A percentile compares a stretch with the other conserved stretches of the same genome.
phyloP scores from a whole-genome alignment of 2,329 filamentous ascomycete genomes.

The Claviceps humidiphila region DNA sequence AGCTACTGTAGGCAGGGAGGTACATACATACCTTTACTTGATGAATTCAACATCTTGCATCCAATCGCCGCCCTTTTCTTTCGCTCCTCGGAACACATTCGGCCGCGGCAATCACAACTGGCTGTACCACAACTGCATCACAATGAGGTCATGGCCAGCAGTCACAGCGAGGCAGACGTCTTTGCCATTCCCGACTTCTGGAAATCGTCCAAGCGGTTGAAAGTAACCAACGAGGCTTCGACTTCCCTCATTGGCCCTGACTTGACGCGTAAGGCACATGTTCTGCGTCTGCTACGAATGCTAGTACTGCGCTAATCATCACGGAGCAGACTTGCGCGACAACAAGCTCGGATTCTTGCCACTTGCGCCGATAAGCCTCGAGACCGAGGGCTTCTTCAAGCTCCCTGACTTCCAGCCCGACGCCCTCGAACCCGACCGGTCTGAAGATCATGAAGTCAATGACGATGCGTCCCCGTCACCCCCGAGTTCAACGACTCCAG shows the following conservation, averaged over 20 bases:
- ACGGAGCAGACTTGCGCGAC: neutral
- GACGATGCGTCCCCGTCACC: neutral
- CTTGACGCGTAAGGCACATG: constrained; percentile 16
- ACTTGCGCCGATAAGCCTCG: constrained; percentile 10
- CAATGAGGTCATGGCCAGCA: constrained; percentile 19
- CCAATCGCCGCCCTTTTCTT: neutral
- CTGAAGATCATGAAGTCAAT: neutral
- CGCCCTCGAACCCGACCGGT: constrained; percentile 1
- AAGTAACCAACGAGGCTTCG: constrained; percentile 10
- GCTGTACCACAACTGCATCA: neutral
- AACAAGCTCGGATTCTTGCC: constrained; percentile 6
- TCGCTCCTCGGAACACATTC: too few species aligned
- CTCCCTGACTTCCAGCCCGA: constrained; percentile 3
- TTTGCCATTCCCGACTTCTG: constrained; percentile 53
- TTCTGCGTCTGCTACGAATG: neutral
- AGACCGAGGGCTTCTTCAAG: constrained; percentile 20
- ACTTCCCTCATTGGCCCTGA: constrained; percentile 31
- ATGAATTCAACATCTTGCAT: neutral
- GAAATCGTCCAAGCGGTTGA: constrained; percentile 38
- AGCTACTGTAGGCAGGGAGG: too few species aligned
- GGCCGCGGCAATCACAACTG: neutral
- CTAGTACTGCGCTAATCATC: neutral
- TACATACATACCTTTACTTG: too few species aligned
- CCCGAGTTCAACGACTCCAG: constrained; percentile 5
- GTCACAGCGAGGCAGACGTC: constrained; percentile 36